phyloP scores from a whole-genome alignment of 2,329 filamentous ascomycete species.

The Diaporthe destruens region DNA sequence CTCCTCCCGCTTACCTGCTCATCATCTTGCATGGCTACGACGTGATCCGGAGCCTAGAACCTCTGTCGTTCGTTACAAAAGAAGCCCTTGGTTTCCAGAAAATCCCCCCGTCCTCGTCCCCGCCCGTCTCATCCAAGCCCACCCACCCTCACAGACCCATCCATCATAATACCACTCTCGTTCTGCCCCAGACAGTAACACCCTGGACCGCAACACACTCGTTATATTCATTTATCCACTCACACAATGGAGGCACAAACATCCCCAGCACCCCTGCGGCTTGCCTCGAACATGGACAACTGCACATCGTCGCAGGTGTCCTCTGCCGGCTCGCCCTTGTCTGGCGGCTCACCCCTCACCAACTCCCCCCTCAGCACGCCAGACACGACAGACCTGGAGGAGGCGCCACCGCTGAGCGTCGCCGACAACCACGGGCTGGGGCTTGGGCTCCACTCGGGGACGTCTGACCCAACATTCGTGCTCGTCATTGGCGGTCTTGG shows the following conservation, averaged over 20 bases:
- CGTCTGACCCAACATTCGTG: conserved; percentile 48
- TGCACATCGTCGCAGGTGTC: conserved; percentile 39
- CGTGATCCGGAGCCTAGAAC: conserved; percentile 33
- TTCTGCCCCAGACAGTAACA: neutral
- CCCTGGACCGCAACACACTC: neutral
- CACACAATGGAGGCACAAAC: conserved; percentile 14
- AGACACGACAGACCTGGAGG: conserved; percentile 40
- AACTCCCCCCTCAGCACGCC: conserved; percentile 41
- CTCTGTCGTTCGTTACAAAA: conserved; percentile 37
- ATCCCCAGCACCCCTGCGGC: neutral
- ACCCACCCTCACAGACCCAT: neutral
- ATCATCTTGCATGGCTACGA: conserved; percentile 15
- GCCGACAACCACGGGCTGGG: conserved; percentile 32
- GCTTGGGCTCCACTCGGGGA: conserved; percentile 37
- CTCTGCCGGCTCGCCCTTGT: conserved; percentile 37
- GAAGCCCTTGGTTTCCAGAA: conserved; percentile 35
- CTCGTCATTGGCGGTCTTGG: conserved; percentile 67
- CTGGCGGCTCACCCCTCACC: conserved; percentile 42
- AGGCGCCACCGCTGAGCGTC: conserved; percentile 40
- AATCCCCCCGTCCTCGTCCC: neutral
- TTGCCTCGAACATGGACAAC: conserved; percentile 38
- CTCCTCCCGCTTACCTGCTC: conserved; percentile 29
- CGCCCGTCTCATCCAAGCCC: conserved; percentile 9
- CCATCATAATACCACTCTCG: conserved; percentile 4
- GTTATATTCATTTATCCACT: no score